These are phyloP conservation scores for Penicillium fuscoglaucum DNA, from an alignment of 2,329 filamentous ascomycete genomes.

Conservation along the genomic window DNA sequence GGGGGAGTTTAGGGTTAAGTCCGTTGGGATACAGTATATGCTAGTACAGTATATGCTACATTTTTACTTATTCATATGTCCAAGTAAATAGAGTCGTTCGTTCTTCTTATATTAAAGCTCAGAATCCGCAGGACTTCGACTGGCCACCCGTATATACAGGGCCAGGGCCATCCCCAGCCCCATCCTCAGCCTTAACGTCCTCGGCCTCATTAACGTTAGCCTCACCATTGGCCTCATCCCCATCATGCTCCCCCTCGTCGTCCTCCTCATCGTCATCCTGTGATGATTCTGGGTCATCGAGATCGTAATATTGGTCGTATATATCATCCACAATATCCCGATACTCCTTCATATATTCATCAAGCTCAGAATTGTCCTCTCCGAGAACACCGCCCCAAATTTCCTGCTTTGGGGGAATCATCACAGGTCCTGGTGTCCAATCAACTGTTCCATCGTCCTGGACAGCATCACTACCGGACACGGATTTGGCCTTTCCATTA, in stretches of 20 bases:
- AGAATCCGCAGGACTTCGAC: neutral
- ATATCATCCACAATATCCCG: neutral
- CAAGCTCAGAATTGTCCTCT: neutral
- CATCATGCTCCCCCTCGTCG: neutral
- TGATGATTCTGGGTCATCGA: neutral
- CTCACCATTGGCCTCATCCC: neutral
- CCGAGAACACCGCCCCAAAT: neutral
- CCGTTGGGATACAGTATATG: neutral
- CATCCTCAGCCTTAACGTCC: neutral
- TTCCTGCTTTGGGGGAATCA: neutral
- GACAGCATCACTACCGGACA: neutral
- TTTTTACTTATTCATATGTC: neutral
- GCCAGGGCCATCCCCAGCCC: neutral
- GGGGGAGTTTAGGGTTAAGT: neutral
- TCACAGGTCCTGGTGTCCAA: slow-evolving; percentile 1
- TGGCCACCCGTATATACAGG: neutral
- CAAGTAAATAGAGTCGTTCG: neutral
- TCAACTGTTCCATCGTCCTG: neutral
- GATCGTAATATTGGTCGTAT: neutral
- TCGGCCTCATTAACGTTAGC: neutral
- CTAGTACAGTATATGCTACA: neutral
- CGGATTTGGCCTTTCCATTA: neutral
- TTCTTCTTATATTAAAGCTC: neutral
- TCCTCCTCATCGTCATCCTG: neutral
- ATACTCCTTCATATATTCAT: neutral